phyloP scores from a whole-genome alignment of 192 early-diverging fungal genomes.

The Podila clonocystis region DNA sequence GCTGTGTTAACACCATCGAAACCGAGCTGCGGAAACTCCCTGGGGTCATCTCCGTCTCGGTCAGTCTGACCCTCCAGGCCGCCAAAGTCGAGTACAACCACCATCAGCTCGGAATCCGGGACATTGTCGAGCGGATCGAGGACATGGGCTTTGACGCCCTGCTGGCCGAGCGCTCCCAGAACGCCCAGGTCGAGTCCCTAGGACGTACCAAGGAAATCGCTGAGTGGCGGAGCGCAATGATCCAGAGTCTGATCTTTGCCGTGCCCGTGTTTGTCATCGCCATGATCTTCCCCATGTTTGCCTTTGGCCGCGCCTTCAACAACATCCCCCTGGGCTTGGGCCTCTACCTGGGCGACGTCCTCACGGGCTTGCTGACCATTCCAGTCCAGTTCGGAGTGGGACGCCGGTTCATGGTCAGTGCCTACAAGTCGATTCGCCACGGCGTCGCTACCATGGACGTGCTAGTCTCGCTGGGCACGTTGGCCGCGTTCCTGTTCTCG shows the following conservation, averaged over 20 bases:
- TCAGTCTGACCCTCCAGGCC: slow-evolving; percentile 82
- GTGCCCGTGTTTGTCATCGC: slow-evolving; percentile 84
- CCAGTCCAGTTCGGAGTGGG: slow-evolving; percentile 95
- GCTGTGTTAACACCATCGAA: slow-evolving; percentile 84
- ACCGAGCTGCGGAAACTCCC: slow-evolving; percentile 63
- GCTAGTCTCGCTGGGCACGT: slow-evolving; percentile 86
- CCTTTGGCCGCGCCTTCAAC: slow-evolving; percentile 29
- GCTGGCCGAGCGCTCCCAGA: slow-evolving; percentile 68
- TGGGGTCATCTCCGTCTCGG: slow-evolving; percentile 70
- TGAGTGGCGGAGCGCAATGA: slow-evolving; percentile 79
- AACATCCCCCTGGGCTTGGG: slow-evolving; percentile 65
- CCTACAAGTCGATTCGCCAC: slow-evolving; percentile 84
- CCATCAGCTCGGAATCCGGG: slow-evolving; percentile 71
- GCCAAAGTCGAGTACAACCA: slow-evolving; percentile 80
- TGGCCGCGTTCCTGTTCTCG: slow-evolving; percentile 87
- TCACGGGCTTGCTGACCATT: slow-evolving; percentile 80
- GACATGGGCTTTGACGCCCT: slow-evolving; percentile 81
- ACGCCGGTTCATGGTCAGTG: slow-evolving; percentile 76
- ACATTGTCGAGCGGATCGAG: slow-evolving; percentile 86
- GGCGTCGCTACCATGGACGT: slow-evolving; percentile 97
- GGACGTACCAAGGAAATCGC: slow-evolving; percentile 86
- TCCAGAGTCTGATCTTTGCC: slow-evolving; percentile 74
- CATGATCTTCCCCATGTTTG: slow-evolving; percentile 76
- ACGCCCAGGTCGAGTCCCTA: slow-evolving; percentile 89
- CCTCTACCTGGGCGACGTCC: slow-evolving; percentile 71